Conservation (phyloP, 2,329 filamentous ascomycete genomes). For the Fusarium subtropicale region DNA sequence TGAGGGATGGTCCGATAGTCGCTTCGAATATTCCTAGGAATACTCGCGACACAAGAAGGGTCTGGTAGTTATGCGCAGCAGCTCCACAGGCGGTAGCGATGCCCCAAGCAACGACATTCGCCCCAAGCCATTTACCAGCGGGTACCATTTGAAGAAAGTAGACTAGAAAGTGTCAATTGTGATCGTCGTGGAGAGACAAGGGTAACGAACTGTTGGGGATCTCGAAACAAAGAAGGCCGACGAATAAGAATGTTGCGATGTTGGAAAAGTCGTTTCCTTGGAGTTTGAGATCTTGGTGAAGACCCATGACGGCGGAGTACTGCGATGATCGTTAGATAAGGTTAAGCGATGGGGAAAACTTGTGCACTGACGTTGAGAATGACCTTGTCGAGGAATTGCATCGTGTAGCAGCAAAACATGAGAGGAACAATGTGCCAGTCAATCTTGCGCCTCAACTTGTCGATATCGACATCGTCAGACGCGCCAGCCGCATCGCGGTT, state of each 20-base stretch:
- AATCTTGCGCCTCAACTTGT: slow-evolving; percentile 64
- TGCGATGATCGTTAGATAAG: slow-evolving; percentile 44
- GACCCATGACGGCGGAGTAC: slow-evolving; percentile 75
- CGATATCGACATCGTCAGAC: slow-evolving; percentile 54
- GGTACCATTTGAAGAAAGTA: slow-evolving; percentile 71
- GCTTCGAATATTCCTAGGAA: slow-evolving; percentile 72
- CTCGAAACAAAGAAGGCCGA: slow-evolving; percentile 69
- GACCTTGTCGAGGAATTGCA: slow-evolving; percentile 74
- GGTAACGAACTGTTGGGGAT: slow-evolving; percentile 64
- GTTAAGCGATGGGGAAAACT: not conserved
- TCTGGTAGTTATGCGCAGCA: slow-evolving; percentile 64
- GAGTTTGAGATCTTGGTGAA: slow-evolving; percentile 64
- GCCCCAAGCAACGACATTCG: slow-evolving; percentile 70
- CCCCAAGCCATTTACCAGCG: slow-evolving; percentile 69
- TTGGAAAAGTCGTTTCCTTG: slow-evolving; percentile 71
- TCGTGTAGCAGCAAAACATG: slow-evolving; percentile 71
- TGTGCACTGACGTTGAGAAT: slow-evolving; percentile 65
- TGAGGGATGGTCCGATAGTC: slow-evolving; percentile 68
- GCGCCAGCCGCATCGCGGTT: slow-evolving; percentile 54
- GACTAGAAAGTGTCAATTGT: slow-evolving; percentile 48
- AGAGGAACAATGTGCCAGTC: slow-evolving; percentile 70
- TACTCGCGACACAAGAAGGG: slow-evolving; percentile 65
- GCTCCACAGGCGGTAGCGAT: slow-evolving; percentile 65
- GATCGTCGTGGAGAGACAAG: too few relatives aligned
- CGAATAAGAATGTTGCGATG: slow-evolving; percentile 71